Evolutionary conservation across 768 basidiomycete species (phyloP), one percentile per base, ranked within the genome.

Genomic region (Mycena sanguinolenta): DNA sequence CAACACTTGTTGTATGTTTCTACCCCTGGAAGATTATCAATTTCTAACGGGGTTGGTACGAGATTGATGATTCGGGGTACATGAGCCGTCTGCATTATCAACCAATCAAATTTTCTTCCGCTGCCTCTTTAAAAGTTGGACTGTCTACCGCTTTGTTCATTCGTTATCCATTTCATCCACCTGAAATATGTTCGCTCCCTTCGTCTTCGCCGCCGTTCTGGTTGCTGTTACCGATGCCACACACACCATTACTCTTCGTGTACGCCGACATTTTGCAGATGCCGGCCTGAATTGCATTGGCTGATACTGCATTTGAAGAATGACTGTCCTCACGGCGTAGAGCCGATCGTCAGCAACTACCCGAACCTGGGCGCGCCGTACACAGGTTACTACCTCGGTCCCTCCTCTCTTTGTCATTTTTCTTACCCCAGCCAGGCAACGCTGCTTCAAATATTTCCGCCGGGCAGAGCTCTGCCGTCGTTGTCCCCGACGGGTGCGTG

Each of bases 211-310:
- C 28, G 55, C n/a, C n/a, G n/a, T n/a, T n/a, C n/a, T n/a, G n/a
- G n/a, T n/a, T n/a, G n/a, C n/a, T n/a, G n/a, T 34, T 4, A 30
- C 55, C 12, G 49, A 17, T n/a, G 64, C 64, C 8, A n/a, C n/a
- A n/a, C 42, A 39, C 64, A 58, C 42, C 54, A 65, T 65, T n/a
- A 65, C 64, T n/a, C 64, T 65, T 55, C 64, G 64, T 16, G 55
- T 58, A 46, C 6, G 32, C n/a, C n/a, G n/a, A n/a, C n/a, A 23
- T 46, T 27, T 30, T 21, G 2, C 27, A 19, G 4, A 21, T 10
- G 14, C 19, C 21, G 44, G n/a, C n/a, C n/a, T n/a, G n/a, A n/a
- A n/a, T n/a, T n/a, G n/a, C 21, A 19, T n/a, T n/a, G 1, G n/a
- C 27, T 55, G 2, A 50, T 27, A 50, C 39, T 16, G 17, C 12